A percentile compares a stretch with the other conserved stretches of the same genome.
phyloP scores from a whole-genome alignment of 169 alveolate genomes.

The Perkinsus chesapeaki region DNA sequence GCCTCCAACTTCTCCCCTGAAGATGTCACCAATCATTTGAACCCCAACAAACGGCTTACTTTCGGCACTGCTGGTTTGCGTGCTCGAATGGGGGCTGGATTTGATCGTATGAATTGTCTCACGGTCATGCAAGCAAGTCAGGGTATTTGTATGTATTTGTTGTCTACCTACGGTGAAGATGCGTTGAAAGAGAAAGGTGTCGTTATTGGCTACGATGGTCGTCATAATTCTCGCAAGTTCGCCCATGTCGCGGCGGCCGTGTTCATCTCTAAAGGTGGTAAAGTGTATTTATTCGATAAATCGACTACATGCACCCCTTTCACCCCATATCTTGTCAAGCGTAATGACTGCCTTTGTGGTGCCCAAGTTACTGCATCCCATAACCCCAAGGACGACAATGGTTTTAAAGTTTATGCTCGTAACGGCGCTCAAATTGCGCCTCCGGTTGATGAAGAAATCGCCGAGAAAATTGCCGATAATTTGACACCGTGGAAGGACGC shows the following conservation, averaged over 20 bases:
- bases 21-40: neutral
- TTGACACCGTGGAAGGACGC: conserved; percentile 19
- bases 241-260: conserved; percentile 69
- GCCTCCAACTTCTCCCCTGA: neutral
- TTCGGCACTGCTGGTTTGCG: conserved; percentile 55
- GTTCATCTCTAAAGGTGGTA: conserved; percentile 48
- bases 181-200: conserved; percentile 50
- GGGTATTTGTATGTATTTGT: conserved; percentile 60
- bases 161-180: conserved; percentile 43
- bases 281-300: conserved; percentile 44
- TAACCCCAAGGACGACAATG: conserved; percentile 66
- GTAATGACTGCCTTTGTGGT: conserved; percentile 50
- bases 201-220: conserved; percentile 63
- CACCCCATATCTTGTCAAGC: conserved; percentile 51
- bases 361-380: conserved; percentile 73
- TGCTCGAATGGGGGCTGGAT: conserved; percentile 65
- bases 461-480: conserved; percentile 38
- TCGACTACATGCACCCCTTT: conserved; percentile 56
- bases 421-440: conserved; percentile 68
- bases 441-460: conserved; percentile 49
- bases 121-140: conserved; percentile 64
- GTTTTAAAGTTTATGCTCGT: conserved; percentile 60
- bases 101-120: conserved; percentile 57
- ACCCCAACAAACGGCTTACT: neutral
- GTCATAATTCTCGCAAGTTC: conserved; percentile 56